Conservation (phyloP, 1,139 yeast species). For the Zygoascus hellenicus region DNA sequence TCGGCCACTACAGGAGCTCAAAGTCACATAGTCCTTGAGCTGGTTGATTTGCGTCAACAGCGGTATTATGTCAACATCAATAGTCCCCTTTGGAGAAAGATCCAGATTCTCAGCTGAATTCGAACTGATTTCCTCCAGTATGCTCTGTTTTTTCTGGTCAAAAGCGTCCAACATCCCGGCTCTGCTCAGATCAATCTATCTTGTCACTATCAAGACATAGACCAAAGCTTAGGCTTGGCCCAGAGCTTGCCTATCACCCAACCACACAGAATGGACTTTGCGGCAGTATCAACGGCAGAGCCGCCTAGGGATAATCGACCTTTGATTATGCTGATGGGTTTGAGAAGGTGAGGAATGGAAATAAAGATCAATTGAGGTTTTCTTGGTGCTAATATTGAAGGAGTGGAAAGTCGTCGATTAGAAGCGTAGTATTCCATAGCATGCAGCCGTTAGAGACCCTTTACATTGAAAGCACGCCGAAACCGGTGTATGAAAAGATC, state of each 20-base stretch:
- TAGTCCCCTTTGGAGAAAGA: conserved; percentile 78
- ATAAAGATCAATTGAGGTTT: background rate
- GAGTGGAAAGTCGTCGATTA: conserved; percentile 28
- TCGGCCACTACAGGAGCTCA: conserved; percentile 85
- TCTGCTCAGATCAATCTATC: too few species aligned
- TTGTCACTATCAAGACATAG: too few species aligned
- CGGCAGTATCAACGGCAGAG: background rate
- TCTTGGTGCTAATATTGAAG: conserved; percentile 5
- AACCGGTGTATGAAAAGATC: conserved; percentile 55
- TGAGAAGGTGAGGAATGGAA: conserved; percentile 45
- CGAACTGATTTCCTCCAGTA: conserved; percentile 50
- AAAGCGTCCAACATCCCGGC: conserved; percentile 31
- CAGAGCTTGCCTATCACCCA: background rate
- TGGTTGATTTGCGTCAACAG: conserved; percentile 61
- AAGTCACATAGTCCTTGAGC: conserved; percentile 66
- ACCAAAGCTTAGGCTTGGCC: too few species aligned
- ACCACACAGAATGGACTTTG: background rate
- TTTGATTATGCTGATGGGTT: conserved; percentile 65
- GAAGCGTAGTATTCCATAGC: conserved; percentile 91
- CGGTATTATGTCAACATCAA: conserved; percentile 67
- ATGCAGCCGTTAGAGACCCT: conserved; percentile 95
- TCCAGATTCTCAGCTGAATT: conserved; percentile 48
- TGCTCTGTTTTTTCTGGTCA: conserved; percentile 58
- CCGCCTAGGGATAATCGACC: conserved; percentile 22
- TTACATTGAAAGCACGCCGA: conserved; percentile 83